Percentiles rank a stretch among this genome's conserved stretches.
Conservation (phyloP, 306 rosid genomes). For the Prinsepia uniflora region DNA sequence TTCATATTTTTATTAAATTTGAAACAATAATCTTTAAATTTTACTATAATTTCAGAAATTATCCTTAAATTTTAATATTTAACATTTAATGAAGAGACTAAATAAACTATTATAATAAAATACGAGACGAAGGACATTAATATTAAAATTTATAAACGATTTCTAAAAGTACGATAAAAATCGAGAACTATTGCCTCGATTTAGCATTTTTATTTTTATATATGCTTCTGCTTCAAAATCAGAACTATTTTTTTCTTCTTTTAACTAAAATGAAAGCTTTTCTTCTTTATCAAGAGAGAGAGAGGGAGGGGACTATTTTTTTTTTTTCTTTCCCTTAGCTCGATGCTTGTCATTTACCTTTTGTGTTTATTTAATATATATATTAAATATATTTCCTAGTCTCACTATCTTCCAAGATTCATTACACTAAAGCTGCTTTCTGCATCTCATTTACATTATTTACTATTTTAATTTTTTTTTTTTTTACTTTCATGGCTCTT, state of each 20-base stretch:
- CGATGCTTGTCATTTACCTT: conserved; percentile 15
- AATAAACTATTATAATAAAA: too few relatives aligned
- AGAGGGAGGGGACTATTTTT: background rate
- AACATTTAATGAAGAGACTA: too few relatives aligned
- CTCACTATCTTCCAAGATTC: conserved; percentile 37
- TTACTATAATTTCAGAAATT: too few relatives aligned
- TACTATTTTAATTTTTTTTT: conserved; percentile 27
- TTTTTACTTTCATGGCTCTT: conserved; percentile 27
- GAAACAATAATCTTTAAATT: too few relatives aligned
- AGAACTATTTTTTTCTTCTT: conserved; percentile 16
- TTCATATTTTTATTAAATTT: background rate
- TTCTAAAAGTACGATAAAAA: too few relatives aligned
- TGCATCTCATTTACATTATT: conserved; percentile 23
- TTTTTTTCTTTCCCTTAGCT: conserved; percentile 20
- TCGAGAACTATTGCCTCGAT: too few relatives aligned
- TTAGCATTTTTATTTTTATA: too few relatives aligned
- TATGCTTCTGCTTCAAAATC: background rate
- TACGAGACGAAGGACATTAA: too few relatives aligned
- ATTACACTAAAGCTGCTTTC: conserved; percentile 38
- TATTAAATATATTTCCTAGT: conserved; percentile 29
- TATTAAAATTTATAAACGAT: too few relatives aligned
- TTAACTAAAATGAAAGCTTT: conserved; percentile 23
- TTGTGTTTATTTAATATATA: too few relatives aligned
- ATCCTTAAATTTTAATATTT: too few relatives aligned
- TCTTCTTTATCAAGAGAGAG: conserved; percentile 33